Base-by-base conservation (phyloP, 805 yeast genomes). In the Ascoidea asiatica region DNA sequence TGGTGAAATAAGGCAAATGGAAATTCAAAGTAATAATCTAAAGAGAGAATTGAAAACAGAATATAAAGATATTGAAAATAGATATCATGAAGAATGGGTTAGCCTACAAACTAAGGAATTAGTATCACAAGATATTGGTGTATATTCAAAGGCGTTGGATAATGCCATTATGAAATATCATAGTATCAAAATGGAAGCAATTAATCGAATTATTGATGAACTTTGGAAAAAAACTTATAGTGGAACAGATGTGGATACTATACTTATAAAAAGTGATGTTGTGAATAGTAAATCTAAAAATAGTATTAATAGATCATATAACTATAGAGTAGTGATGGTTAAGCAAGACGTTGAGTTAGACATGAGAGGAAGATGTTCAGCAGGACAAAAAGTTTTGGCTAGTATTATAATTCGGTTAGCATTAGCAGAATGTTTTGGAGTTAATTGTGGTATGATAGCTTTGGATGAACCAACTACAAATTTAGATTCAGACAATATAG, bases 381-480 rank as follows among this genome's bases (percentile, higher is more conserved):
- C 98, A 0, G 99, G 99, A 0, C 99, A 92, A 61, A 86, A 88
- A 55, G 97, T 92, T 4, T 63, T 92, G 40, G 96, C 97, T 0
- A 81, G 94, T 37, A 89, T 92, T 41, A 78, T 92, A 29, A 90
- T 92, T 46, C 70, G 99, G 45, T 64, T 92, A 45, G 96, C 97
- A 0, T 66, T 92, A 41, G 92, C 97, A 1, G 97, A 92, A 61
- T 86, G 97, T 55, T 90, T 92, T 66, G 97, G 98, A 5, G 72
- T 79, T 1, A 86, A 84, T 56, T 90, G 96, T 65, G 98, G 98
- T 42, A 83, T 92, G 62, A 86, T 92, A 53, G 95, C 97, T 0
- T 68, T 92, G 37, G 99, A 92, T 62, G 99, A 92, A 63, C 99
- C 99, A 6, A 92, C 99, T 0, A 92, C 98, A 0, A 92, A 92